Conservation (phyloP, 116 monocot genomes). For the Posidonia oceanica region DNA sequence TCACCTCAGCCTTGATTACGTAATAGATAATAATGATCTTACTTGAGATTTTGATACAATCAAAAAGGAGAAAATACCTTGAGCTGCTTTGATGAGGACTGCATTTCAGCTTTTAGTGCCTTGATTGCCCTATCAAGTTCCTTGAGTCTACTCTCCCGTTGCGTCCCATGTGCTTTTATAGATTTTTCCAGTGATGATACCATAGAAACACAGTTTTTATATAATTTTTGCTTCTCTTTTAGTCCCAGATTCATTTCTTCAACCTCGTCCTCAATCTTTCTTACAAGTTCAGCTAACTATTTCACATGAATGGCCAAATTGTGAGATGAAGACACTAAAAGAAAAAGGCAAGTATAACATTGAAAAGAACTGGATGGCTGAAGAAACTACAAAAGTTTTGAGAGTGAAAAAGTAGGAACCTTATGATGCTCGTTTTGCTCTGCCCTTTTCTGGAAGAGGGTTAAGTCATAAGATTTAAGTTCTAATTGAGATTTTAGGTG, state of each 20-base stretch:
- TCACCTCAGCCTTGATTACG: no score
- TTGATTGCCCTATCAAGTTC: constrained; percentile 76
- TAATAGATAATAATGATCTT: no score
- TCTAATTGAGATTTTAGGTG: constrained; percentile 71
- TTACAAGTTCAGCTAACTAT: constrained; percentile 73
- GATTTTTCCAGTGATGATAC: constrained; percentile 61
- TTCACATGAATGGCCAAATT: constrained; percentile 3
- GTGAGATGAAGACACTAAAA: not conserved
- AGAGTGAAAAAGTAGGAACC: constrained; percentile 24
- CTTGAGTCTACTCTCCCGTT: constrained; percentile 60
- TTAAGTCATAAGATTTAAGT: constrained; percentile 83
- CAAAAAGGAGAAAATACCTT: constrained; percentile 35
- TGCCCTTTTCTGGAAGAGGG: constrained; percentile 78
- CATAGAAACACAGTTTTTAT: constrained; percentile 37
- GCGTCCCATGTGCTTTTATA: constrained; percentile 52
- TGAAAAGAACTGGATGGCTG: not conserved
- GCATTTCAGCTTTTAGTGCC: constrained; percentile 56
- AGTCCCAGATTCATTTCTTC: constrained; percentile 36
- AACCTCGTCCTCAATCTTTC: constrained; percentile 63
- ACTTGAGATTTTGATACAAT: no score
- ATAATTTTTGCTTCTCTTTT: constrained; percentile 46
- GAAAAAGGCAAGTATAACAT: not conserved
- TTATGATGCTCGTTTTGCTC: constrained; percentile 96
- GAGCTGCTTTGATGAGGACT: constrained; percentile 58
- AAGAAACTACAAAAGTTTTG: not conserved